Evolutionary conservation across 23 red algal genomes (phyloP).

Genomic region (Gracilaria gracilis): DNA sequence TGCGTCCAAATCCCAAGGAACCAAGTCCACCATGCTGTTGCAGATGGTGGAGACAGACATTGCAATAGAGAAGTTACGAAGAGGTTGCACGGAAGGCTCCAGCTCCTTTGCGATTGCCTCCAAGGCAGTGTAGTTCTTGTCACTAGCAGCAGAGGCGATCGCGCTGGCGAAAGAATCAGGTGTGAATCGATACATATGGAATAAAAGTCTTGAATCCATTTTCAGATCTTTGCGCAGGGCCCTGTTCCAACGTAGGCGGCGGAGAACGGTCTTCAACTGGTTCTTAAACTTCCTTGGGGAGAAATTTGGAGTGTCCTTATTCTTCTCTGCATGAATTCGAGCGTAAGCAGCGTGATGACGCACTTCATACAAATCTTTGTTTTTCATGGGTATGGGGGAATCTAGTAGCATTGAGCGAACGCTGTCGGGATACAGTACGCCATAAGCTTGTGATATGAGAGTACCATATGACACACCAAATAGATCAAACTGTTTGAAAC

Average conservation of each 20-base stretch:
- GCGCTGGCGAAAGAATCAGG: neutral
- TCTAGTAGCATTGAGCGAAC: neutral
- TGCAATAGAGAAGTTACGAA: conserved; percentile 3
- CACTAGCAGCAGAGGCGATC: neutral
- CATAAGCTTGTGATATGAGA: conserved; percentile 13
- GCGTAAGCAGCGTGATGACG: neutral
- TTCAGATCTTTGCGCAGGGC: neutral
- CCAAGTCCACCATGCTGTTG: neutral
- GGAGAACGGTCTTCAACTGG: neutral
- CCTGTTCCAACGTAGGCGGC: neutral
- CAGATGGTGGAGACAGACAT: neutral
- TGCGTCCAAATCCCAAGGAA: neutral
- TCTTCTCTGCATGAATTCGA: neutral
- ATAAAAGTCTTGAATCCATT: neutral
- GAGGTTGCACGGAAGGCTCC: neutral
- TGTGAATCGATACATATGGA: neutral
- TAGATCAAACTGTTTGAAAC: conserved; percentile 4
- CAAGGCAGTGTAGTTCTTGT: neutral
- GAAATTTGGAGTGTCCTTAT: neutral
- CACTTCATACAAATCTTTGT: neutral
- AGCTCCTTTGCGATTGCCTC: neutral
- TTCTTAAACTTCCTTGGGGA: neutral
- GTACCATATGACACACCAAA: neutral
- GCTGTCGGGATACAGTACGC: conserved; percentile 3
- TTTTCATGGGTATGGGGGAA: neutral